Evolutionary conservation across 352 stramenopile genomes (phyloP).

Genomic region (Pythium periplocum): DNA sequence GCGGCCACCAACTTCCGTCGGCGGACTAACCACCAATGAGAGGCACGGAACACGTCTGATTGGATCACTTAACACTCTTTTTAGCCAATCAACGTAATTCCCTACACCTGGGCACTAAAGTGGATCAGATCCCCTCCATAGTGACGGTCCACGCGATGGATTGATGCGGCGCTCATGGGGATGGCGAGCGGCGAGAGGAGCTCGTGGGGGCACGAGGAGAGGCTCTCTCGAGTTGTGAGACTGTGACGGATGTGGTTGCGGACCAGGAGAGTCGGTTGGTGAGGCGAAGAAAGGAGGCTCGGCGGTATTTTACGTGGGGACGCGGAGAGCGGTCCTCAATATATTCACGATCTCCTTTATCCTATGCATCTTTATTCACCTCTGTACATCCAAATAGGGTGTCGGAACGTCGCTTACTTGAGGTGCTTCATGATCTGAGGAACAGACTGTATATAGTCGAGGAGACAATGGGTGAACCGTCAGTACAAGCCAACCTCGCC

Average conservation of each 20-base stretch:
- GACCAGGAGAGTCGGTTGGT: too few species aligned
- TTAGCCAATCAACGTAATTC: slow-evolving; percentile 30
- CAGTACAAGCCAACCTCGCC: background rate
- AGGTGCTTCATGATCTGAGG: slow-evolving; percentile 94
- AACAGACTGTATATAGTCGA: slow-evolving; percentile 48
- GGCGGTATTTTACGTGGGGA: background rate
- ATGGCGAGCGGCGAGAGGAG: too few species aligned
- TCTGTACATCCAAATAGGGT: slow-evolving; percentile 9
- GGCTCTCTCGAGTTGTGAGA: too few species aligned
- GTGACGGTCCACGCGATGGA: too few species aligned
- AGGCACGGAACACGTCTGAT: too few species aligned
- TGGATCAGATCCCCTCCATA: too few species aligned
- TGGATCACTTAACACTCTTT: background rate
- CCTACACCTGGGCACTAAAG: slow-evolving; percentile 6
- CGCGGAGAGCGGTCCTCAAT: slow-evolving; percentile 16
- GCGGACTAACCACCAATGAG: slow-evolving; percentile 31
- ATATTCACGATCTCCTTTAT: slow-evolving; percentile 13
- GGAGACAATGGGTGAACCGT: slow-evolving; percentile 8
- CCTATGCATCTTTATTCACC: slow-evolving; percentile 6
- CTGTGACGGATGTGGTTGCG: too few species aligned
- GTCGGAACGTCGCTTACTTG: slow-evolving; percentile 59
- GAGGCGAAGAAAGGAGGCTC: too few species aligned
- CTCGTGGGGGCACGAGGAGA: too few species aligned
- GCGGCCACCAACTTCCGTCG: slow-evolving; percentile 32
- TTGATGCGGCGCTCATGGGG: too few species aligned